Evolutionary conservation across 768 basidiomycete species (phyloP).

Genomic region (Suillus ampliporus): DNA sequence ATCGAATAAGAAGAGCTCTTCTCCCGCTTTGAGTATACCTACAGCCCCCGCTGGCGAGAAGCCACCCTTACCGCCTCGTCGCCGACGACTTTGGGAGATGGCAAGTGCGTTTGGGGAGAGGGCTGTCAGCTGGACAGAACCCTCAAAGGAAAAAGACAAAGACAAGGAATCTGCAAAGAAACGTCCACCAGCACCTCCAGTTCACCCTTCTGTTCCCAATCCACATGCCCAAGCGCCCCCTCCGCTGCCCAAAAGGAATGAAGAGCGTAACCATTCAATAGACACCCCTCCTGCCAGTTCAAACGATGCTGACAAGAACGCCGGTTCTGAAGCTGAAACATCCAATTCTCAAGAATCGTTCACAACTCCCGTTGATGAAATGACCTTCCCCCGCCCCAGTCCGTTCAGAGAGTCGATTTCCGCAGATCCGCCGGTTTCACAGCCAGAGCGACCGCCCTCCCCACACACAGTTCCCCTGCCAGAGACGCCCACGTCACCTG

Average conservation of each 20-base stretch:
- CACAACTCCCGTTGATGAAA: slow-evolving; percentile 28
- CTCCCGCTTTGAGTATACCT: not conserved
- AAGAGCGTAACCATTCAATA: slow-evolving; percentile 37
- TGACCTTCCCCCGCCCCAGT: slow-evolving; percentile 21
- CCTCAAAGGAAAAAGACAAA: slow-evolving; percentile 31
- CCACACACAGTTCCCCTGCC: slow-evolving; percentile 31
- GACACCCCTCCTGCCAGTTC: slow-evolving; percentile 13
- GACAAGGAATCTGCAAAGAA: slow-evolving; percentile 15
- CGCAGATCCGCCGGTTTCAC: not conserved
- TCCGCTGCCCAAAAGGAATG: slow-evolving; percentile 56
- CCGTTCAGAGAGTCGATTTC: slow-evolving; percentile 12
- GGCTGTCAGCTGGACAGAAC: slow-evolving; percentile 59
- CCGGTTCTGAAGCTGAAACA: slow-evolving; percentile 9
- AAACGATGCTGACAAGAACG: slow-evolving; percentile 15
- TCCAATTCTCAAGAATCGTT: slow-evolving; percentile 20
- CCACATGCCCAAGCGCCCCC: slow-evolving; percentile 41
- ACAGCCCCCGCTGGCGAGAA: slow-evolving; percentile 37
- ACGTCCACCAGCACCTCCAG: slow-evolving; percentile 28
- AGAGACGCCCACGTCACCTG: slow-evolving; percentile 35
- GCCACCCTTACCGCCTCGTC: slow-evolving; percentile 68
- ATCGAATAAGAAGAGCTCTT: not conserved
- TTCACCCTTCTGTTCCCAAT: slow-evolving; percentile 32
- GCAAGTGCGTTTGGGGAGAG: slow-evolving; percentile 65
- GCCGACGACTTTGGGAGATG: slow-evolving; percentile 71
- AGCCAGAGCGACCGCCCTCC: slow-evolving; percentile 21